phyloP scores from a whole-genome alignment of 2,329 filamentous ascomycete genomes.

The Immersiporthe knoxdaviesiana region DNA sequence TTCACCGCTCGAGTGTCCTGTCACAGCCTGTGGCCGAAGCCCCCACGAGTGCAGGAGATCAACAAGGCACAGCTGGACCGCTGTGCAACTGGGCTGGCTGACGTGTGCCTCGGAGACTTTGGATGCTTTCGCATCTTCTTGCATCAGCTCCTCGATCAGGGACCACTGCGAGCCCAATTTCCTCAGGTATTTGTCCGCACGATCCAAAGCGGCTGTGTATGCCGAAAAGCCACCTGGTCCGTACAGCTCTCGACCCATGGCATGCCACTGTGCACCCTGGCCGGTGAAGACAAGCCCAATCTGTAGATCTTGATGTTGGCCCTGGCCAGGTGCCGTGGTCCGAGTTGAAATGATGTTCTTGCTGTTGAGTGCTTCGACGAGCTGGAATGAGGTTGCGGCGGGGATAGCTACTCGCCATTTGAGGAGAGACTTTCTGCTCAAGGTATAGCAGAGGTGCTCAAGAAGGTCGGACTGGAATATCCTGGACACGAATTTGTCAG shows the following conservation, averaged over 20 bases:
- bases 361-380: slow-evolving; percentile 49
- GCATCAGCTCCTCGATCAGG: slow-evolving; percentile 36
- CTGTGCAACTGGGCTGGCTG: slow-evolving; percentile 38
- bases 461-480: slow-evolving; percentile 50
- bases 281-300: slow-evolving; percentile 39
- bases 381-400: slow-evolving; percentile 48
- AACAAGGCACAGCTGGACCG: slow-evolving; percentile 42
- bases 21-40: slow-evolving; percentile 30
- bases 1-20: slow-evolving; percentile 35
- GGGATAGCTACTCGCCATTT: slow-evolving; percentile 45
- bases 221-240: slow-evolving; percentile 35
- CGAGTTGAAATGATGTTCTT: slow-evolving; percentile 32
- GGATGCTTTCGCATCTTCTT: slow-evolving; percentile 26
- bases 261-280: slow-evolving; percentile 40
- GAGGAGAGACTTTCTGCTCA: slow-evolving; percentile 36
- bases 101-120: slow-evolving; percentile 36
- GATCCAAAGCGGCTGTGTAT: slow-evolving; percentile 41
- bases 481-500: background rate
- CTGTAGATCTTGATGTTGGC: slow-evolving; percentile 14
- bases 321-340: background rate
- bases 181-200: slow-evolving; percentile 38
- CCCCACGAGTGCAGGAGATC: slow-evolving; percentile 35
- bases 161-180: slow-evolving; percentile 36
- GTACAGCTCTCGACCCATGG: slow-evolving; percentile 38
- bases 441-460: slow-evolving; percentile 51